These are phyloP conservation scores for Boletellus deceptivus DNA, from an alignment of 1,284 basidiomycete species.

Conservation along the genomic window DNA sequence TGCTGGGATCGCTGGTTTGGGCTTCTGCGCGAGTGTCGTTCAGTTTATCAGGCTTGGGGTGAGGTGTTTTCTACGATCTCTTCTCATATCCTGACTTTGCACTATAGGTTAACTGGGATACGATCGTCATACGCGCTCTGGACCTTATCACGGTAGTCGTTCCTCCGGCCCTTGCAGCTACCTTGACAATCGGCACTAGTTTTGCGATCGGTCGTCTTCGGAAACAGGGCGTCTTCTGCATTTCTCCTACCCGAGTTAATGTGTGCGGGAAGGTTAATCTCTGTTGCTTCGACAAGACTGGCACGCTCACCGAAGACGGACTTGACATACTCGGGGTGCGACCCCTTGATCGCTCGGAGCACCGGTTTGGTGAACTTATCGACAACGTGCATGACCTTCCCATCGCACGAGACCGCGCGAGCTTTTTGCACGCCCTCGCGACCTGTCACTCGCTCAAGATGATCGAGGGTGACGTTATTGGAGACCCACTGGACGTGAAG, in stretches of 20 bases:
- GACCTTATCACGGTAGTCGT: constrained; percentile 99
- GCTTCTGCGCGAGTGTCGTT: constrained; percentile 85
- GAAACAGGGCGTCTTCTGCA: constrained; percentile 91
- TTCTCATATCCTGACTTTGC: constrained; percentile 7
- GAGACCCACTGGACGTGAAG: constrained; percentile 95
- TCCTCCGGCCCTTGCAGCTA: constrained; percentile 95
- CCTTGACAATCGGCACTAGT: constrained; percentile 95
- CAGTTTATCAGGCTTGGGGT: constrained; percentile 93
- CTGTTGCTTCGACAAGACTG: constrained; percentile 99
- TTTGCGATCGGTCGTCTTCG: constrained; percentile 92
- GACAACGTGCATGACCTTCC: constrained; percentile 88
- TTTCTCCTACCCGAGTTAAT: constrained; percentile 95
- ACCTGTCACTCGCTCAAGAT: constrained; percentile 97
- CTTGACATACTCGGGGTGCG: constrained; percentile 95
- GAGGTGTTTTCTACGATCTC: constrained; percentile 24
- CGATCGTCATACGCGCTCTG: constrained; percentile 88
- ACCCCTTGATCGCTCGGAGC: constrained; percentile 69
- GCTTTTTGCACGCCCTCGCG: constrained; percentile 88
- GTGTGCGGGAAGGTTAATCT: constrained; percentile 97
- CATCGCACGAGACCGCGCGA: constrained; percentile 68
- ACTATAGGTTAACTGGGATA: constrained; percentile 81
- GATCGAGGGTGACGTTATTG: constrained; percentile 86
- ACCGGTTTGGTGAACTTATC: constrained; percentile 89
- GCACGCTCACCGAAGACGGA: constrained; percentile 97
- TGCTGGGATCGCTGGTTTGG: constrained; percentile 82